Evolutionary conservation across 768 basidiomycete species (phyloP), one percentile per base, ranked within the genome.

Genomic region (Coprinellus aureogranulatus): DNA sequence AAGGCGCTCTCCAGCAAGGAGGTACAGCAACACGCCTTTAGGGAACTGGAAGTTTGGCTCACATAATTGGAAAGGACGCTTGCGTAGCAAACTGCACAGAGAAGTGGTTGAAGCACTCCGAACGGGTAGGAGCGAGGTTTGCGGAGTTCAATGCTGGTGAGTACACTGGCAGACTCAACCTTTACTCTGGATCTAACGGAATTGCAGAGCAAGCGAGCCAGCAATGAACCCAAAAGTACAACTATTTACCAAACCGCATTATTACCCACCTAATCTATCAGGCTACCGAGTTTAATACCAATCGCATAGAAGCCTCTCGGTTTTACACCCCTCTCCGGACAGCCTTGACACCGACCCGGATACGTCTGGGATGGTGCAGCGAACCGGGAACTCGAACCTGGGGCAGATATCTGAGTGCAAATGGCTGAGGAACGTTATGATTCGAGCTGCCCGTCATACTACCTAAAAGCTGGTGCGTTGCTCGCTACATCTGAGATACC

Each of bases 71-170:
- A 22, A 67, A 98, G 94, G 90, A 90, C 66, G 82, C 85, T 62
- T 99, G 96, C 70, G 85, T 96, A 47, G 79, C 85, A 72, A 93
- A 95, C 76, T 99, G 96, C 77, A 83, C 94, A 22, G 96, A 98
- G 79, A 99, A 98, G 74, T 98, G 97, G 78, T 76, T 98, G 67
- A 97, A 97, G 70, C 93, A 97, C 70, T 94, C 94, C 11, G 94
- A 98, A 70, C 81, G 94, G 51, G 89, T 96, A 16, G 93, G 93
- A 4, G 88, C 92, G 27, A 83, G 94, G 46, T 97, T 96, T 68
- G 92, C 93, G 45, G 94, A 96, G 69, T 75, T 89, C 60, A 96
- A 94, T 66, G 92, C 92, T 54, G 94, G 94, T 94, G 62, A 58
- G 90, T 78, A 22, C 30, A 22, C 3, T 25, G 34, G 3, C 31